A percentile compares a stretch with the other conserved stretches of the same genome.
These are phyloP conservation scores for Stropharia rugosoannulata DNA, from an alignment of 768 basidiomycete genomes.

Conservation along the genomic window DNA sequence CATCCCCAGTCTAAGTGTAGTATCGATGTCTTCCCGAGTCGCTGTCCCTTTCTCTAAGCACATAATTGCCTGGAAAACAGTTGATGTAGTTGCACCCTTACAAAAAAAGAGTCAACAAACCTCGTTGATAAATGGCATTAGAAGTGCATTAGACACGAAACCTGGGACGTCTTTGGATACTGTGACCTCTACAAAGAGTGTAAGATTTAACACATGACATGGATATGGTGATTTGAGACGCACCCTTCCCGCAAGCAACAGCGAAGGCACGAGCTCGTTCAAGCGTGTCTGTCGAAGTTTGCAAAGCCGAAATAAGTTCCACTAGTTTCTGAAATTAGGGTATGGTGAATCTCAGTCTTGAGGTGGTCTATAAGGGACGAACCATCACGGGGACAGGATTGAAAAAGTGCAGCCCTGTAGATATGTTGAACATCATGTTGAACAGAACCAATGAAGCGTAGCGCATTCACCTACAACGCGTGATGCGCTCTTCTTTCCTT, in stretches of 20 bases:
- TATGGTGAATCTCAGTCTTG: not conserved
- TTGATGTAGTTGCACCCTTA: not conserved
- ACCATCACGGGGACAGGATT: constrained; percentile 98
- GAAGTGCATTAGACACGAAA: constrained; percentile 90
- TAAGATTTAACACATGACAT: not conserved
- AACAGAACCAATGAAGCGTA: constrained; percentile 16
- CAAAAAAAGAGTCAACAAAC: constrained; percentile 28
- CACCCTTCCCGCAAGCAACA: constrained; percentile 86
- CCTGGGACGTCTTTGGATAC: constrained; percentile 91
- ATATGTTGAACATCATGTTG: not conserved
- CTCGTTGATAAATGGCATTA: constrained; percentile 99
- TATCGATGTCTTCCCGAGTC: constrained; percentile 93
- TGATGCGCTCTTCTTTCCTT: constrained; percentile 61
- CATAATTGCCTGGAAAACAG: constrained; percentile 74
- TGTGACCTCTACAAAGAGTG: constrained; percentile 69
- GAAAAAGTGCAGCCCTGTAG: constrained; percentile 85
- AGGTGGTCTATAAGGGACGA: constrained; percentile 16
- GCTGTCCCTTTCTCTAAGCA: constrained; percentile 94
- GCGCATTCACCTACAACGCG: constrained; percentile 70
- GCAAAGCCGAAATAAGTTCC: constrained; percentile 91
- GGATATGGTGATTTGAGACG: constrained; percentile 3
- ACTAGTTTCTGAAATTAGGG: constrained; percentile 68
- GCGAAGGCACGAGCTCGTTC: constrained; percentile 81
- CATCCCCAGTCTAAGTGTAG: constrained; percentile 91
- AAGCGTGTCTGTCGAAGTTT: constrained; percentile 79